phyloP scores from a whole-genome alignment of 2,329 filamentous ascomycete genomes.

The Microcyclospora tardicrescens region DNA sequence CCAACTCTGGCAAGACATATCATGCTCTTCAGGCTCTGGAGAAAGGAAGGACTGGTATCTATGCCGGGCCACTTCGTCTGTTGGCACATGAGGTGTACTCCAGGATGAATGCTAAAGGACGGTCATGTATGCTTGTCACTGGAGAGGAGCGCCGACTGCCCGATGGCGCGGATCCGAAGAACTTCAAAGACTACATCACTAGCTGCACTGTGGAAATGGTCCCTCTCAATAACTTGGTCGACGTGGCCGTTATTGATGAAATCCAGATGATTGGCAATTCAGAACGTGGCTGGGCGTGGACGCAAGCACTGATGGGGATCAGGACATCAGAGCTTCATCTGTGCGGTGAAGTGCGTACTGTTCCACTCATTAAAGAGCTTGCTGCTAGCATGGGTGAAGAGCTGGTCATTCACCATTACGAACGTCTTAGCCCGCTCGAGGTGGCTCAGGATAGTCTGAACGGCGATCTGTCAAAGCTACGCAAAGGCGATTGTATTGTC shows the following conservation, averaged over 20 bases:
- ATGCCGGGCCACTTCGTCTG: conserved; percentile 77
- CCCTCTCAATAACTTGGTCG: conserved; percentile 46
- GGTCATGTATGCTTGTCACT: conserved; percentile 67
- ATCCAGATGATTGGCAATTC: conserved; percentile 88
- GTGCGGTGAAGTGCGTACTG: conserved; percentile 76
- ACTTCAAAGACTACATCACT: conserved; percentile 30
- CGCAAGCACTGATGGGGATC: conserved; percentile 73
- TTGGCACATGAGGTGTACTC: conserved; percentile 90
- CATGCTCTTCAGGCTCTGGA: conserved; percentile 79
- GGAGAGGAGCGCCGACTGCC: conserved; percentile 77
- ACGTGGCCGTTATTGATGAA: conserved; percentile 94
- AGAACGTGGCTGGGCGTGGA: conserved; percentile 88
- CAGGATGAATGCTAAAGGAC: conserved; percentile 68
- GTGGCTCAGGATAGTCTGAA: conserved; percentile 51
- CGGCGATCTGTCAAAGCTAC: conserved; percentile 51
- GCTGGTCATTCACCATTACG: conserved; percentile 67
- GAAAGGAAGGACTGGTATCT: conserved; percentile 61
- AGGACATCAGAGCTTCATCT: conserved; percentile 83
- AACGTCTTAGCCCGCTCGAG: conserved; percentile 67
- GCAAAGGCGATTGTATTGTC: conserved; percentile 85
- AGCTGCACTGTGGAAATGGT: conserved; percentile 96
- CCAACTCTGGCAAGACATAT: conserved; percentile 97
- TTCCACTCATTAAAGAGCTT: conserved; percentile 64
- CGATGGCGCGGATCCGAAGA: conserved; percentile 30
- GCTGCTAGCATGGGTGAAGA: conserved; percentile 71